Percentiles rank a stretch among this genome's conserved stretches.
Evolutionary conservation across 2,329 filamentous ascomycete genomes (phyloP).

Genomic region (Didymellaceae sp.): DNA sequence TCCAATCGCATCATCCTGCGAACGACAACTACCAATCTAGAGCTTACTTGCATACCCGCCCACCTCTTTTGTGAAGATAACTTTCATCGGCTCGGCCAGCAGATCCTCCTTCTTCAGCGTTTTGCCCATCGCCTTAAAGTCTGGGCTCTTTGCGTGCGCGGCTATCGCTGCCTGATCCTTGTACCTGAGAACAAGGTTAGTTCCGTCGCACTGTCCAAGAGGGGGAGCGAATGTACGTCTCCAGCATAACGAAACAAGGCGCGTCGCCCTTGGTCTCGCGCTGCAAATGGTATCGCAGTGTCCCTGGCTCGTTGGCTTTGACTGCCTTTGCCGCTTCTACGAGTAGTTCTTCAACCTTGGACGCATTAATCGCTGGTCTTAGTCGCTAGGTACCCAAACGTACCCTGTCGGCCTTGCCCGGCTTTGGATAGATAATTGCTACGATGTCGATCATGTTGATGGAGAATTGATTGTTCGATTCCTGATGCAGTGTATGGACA

Average conservation of each 20-base stretch:
- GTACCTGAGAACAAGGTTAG: slow-evolving; percentile 28
- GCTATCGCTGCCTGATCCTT: slow-evolving; percentile 38
- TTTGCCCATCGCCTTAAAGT: slow-evolving; percentile 31
- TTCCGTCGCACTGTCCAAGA: not conserved
- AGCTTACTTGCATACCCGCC: slow-evolving; percentile 31
- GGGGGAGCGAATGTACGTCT: slow-evolving; percentile 33
- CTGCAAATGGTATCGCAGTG: slow-evolving; percentile 42
- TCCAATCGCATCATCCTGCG: not conserved
- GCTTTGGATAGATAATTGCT: slow-evolving; percentile 40
- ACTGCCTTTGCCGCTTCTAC: slow-evolving; percentile 29
- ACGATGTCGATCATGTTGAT: slow-evolving; percentile 40
- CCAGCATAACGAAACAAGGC: slow-evolving; percentile 40
- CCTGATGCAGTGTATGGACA: not conserved
- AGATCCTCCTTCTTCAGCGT: slow-evolving; percentile 39
- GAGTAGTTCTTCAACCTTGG: slow-evolving; percentile 43
- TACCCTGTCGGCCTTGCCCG: slow-evolving; percentile 43
- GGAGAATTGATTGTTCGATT: not conserved
- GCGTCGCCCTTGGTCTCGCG: slow-evolving; percentile 37
- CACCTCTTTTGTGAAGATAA: slow-evolving; percentile 38
- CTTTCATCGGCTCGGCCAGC: slow-evolving; percentile 36
- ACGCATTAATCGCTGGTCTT: not conserved
- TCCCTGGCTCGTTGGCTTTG: slow-evolving; percentile 43
- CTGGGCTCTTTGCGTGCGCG: slow-evolving; percentile 31
- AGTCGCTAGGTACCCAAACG: not conserved
- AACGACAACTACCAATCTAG: not conserved